Base-by-base conservation (phyloP, 352 stramenopile genomes). In the Globisporangium rhizosaccharum region DNA sequence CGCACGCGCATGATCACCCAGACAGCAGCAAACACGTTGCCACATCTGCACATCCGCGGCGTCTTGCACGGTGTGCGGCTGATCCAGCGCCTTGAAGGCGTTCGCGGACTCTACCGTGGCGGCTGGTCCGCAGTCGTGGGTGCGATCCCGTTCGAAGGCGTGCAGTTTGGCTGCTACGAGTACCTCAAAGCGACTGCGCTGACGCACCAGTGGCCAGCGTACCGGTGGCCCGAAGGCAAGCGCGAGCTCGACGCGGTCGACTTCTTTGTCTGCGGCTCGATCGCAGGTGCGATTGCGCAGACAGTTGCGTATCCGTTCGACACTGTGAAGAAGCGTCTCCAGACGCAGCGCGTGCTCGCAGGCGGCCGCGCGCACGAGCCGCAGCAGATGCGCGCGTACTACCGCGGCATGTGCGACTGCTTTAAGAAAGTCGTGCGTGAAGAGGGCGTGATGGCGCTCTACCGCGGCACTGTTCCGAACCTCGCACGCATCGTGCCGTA, bases 261-360 rank as follows among this genome's bases (percentile, higher is more conserved):
- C 73, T 90, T 83, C 69, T 86, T 94, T 39, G 76, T 87, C 23
- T 88, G 83, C 53, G 85, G 85, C 28, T 89, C 78, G 49, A 62
- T 91, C 20, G 74, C 85, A 0, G 82, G 82, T 12, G 82, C 81
- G 6, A 70, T 90, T 44, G 84, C 80, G 9, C 85, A 94, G 69
- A 89, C 82, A n/a, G 82, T 89, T 20, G 76, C 82, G 37, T 94
- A 94, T 61, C 82, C 85, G 49, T 94, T 94, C 56, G 82, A 94
- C 61, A 88, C 78, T 36, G 76, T 94, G 23, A 91, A 91, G 66
- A 92, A 90, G 65, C 78, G 83, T 7, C 76, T 94, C 50, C 85
- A 94, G 65, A 72, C 60, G 3, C 77, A 90, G 60, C n/a, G 30
- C 30, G 30, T 36, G 30, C 30, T 36, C 30, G 30, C 30, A 5